A percentile compares a stretch with the other conserved stretches of the same genome.
Conservation (phyloP, 495 filamentous ascomycete species). For the Chaetomium tenue region DNA sequence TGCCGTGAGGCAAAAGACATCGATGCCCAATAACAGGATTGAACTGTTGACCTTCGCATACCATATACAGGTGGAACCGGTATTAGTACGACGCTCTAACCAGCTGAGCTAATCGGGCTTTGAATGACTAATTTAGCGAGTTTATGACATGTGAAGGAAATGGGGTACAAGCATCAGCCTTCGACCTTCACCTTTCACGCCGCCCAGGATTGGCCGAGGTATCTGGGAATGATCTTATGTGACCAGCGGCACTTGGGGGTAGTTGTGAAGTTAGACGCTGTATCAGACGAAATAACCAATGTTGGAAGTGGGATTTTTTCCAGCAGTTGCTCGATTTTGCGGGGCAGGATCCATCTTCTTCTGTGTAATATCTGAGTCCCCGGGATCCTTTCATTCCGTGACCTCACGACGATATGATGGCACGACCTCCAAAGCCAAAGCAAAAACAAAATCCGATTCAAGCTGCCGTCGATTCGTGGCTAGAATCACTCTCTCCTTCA, state of each 20-base stretch:
- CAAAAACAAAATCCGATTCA: slow-evolving; percentile 34
- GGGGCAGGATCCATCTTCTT: neutral
- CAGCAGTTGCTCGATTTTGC: neutral
- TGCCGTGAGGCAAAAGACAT: slow-evolving; percentile 1
- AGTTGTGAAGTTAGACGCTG: too few relatives aligned
- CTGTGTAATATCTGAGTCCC: neutral
- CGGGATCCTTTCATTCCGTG: neutral
- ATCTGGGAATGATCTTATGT: too few relatives aligned
- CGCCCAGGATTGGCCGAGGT: too few relatives aligned
- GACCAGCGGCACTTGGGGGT: too few relatives aligned
- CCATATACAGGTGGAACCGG: slow-evolving; percentile 18
- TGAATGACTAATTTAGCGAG: neutral
- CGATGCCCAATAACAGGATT: slow-evolving; percentile 29
- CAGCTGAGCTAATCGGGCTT: slow-evolving; percentile 30
- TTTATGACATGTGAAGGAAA: neutral
- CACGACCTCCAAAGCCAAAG: slow-evolving; percentile 14
- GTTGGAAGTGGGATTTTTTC: neutral
- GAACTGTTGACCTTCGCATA: slow-evolving; percentile 31
- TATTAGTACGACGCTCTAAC: slow-evolving; percentile 31
- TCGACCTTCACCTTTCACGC: too few relatives aligned
- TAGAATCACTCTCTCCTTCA: slow-evolving; percentile 15
- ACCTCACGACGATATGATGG: slow-evolving; percentile 11
- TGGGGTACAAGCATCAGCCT: too few relatives aligned
- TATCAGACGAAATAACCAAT: too few relatives aligned
- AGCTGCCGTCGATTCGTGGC: slow-evolving; percentile 35